A percentile compares a stretch with the other conserved stretches of the same genome.
phyloP scores from a whole-genome alignment of 345 rosid species.

The Hibiscus mutabilis region DNA sequence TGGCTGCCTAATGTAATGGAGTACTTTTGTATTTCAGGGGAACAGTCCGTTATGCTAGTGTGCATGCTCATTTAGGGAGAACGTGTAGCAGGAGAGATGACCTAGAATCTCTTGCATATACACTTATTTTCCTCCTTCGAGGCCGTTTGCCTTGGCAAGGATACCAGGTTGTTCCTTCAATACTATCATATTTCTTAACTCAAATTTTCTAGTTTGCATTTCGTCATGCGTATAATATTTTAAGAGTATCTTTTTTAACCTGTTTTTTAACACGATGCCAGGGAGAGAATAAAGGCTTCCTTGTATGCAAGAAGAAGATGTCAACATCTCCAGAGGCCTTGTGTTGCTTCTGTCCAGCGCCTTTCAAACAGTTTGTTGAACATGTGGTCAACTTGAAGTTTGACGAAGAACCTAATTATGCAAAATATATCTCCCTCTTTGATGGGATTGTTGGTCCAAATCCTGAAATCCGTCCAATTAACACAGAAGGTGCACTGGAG shows the following conservation, averaged over 20 bases:
- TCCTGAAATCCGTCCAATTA: conserved; percentile 50
- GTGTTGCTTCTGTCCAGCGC: conserved; percentile 55
- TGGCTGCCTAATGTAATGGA: not conserved
- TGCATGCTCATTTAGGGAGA: conserved; percentile 77
- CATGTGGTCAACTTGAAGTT: conserved; percentile 67
- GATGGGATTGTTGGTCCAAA: conserved; percentile 53
- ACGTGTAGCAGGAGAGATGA: conserved; percentile 73
- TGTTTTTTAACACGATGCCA: conserved; percentile 20
- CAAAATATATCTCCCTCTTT: conserved; percentile 54
- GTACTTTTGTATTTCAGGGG: conserved; percentile 38
- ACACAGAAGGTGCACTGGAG: conserved; percentile 62
- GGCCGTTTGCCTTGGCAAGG: conserved; percentile 89
- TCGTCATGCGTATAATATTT: not conserved
- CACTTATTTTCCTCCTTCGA: conserved; percentile 65
- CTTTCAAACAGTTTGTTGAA: conserved; percentile 55
- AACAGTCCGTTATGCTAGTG: conserved; percentile 77
- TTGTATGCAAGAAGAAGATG: conserved; percentile 79
- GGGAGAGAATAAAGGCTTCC: conserved; percentile 74
- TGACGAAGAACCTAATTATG: conserved; percentile 62
- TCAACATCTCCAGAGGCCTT: conserved; percentile 50
- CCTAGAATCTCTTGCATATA: conserved; percentile 82
- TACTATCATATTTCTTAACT: not conserved
- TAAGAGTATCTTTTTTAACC: not conserved
- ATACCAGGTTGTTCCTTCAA: conserved; percentile 41
- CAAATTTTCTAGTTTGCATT: not conserved